These are phyloP conservation scores for Cryptococcus sp. DNA, from an alignment of 1,284 basidiomycete species.

Conservation along the genomic window DNA sequence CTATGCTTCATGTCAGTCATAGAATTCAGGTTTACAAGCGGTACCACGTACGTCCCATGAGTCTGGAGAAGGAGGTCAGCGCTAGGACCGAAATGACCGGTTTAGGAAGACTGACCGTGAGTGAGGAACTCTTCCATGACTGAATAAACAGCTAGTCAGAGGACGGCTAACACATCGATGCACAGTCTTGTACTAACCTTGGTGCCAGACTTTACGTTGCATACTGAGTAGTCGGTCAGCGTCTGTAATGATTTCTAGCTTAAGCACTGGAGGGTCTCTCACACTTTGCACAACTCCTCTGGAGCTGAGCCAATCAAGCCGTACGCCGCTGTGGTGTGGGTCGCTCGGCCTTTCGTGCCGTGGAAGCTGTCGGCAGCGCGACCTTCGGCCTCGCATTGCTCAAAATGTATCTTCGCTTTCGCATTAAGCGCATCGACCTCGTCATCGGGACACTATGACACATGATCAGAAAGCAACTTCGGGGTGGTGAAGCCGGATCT, in stretches of 20 bases:
- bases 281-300: conserved; percentile 22
- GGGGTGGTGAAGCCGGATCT: neutral
- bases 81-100: neutral
- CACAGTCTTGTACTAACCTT: conserved; percentile 7
- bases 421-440: conserved; percentile 26
- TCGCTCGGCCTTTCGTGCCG: conserved; percentile 12
- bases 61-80: conserved; percentile 9
- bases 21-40: neutral
- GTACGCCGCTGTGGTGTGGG: conserved; percentile 22
- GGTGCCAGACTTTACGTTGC: conserved; percentile 24
- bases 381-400: conserved; percentile 15
- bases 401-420: conserved; percentile 23
- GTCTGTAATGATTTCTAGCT: too few species aligned
- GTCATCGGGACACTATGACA: conserved; percentile 15
- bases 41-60: conserved; percentile 24
- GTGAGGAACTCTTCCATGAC: conserved; percentile 28
- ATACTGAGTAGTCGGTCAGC: conserved; percentile 8
- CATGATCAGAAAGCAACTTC: neutral
- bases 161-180: neutral
- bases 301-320: conserved; percentile 22
- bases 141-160: conserved; percentile 2
- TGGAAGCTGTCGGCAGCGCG: conserved; percentile 17
- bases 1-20: conserved; percentile 7
- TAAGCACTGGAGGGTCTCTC: neutral
- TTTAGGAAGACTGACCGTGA: conserved; percentile 13